Evolutionary conservation across 2,329 filamentous ascomycete genomes (phyloP), one percentile per base, ranked within the genome.

Genomic region (Epicoccum nigrum): DNA sequence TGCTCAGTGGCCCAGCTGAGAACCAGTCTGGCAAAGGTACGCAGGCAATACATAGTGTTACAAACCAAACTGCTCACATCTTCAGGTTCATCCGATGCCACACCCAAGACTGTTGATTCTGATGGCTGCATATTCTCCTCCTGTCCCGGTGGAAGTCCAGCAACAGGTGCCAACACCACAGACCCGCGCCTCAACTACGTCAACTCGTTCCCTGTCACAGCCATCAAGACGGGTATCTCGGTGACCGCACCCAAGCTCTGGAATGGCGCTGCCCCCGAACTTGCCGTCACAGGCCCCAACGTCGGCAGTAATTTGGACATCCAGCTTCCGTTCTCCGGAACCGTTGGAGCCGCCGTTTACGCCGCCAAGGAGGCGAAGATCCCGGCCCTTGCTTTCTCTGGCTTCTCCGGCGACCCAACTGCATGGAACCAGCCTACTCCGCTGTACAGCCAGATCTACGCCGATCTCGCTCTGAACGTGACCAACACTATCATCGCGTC

Each of bases 321-420:
- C 12, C 67, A 75, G 1, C 79, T 83, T 0, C 80, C 74, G 17
- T 79, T 87, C 67, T 88, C 86, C 1, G 86, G 87, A 4, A 89
- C 87, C 17, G 83, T 87, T n/a, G 86, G 86, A 42, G 83, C 84
- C 0, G 83, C 86, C 7, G 78, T 76, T 27, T 83, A 84, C 56
- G 85, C 86, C 0, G 81, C 77, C 4, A 74, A 81, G 16, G 74
- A 74, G 1, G 63, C 61, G 6, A 79, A 80, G 1, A 81, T 89
- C 49, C 87, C 87, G 0, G 82, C 82, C n/a, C 80, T 90, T 48
- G 87, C 86, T 13, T 89, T 90, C 73, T 85, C 82, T 0, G 86
- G 86, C 5, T 69, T 71, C 1, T 79, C 79, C 0, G 75, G 75
- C 5, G 76, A 76, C 12, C 77, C 73, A 21, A 79, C 81, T 1